Evolutionary conservation across 495 filamentous ascomycete species (phyloP).

Genomic region (Podospora australis): DNA sequence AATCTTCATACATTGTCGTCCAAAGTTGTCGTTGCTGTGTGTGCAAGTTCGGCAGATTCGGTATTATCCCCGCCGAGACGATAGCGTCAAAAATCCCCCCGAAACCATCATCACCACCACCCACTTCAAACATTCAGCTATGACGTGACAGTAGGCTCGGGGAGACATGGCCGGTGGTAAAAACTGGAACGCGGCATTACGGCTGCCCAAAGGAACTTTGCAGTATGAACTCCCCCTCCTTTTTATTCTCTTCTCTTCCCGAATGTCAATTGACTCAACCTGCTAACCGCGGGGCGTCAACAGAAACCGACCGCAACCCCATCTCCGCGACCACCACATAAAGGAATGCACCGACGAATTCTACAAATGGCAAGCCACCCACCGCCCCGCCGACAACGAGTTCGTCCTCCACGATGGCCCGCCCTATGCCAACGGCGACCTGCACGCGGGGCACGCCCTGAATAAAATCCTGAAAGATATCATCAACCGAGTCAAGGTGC

Average conservation of each 20-base stretch:
- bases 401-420: constrained; percentile 95
- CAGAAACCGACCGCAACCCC: constrained; percentile 42
- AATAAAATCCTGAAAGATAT: constrained; percentile 98
- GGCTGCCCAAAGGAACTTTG: constrained; percentile 43
- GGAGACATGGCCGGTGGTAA: constrained; percentile 43
- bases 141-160: constrained; percentile 12
- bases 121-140: constrained; percentile 4
- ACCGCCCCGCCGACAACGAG: constrained; percentile 48
- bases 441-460: constrained; percentile 94
- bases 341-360: constrained; percentile 77
- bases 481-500: constrained; percentile 71
- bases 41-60: no score
- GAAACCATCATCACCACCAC: background rate
- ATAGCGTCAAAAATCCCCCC: constrained; percentile 1
- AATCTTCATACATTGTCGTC: no score
- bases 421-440: constrained; percentile 90
- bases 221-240: constrained; percentile 29
- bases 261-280: constrained; percentile 14
- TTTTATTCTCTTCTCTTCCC: background rate
- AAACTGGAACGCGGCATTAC: constrained; percentile 43
- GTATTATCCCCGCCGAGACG: no score
- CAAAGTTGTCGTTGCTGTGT: no score
- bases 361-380: constrained; percentile 73
- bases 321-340: constrained; percentile 55
- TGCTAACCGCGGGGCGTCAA: background rate